Evolutionary conservation across 2,329 filamentous ascomycete genomes (phyloP).

Genomic region (Cladosporium austrohemisphaericum): DNA sequence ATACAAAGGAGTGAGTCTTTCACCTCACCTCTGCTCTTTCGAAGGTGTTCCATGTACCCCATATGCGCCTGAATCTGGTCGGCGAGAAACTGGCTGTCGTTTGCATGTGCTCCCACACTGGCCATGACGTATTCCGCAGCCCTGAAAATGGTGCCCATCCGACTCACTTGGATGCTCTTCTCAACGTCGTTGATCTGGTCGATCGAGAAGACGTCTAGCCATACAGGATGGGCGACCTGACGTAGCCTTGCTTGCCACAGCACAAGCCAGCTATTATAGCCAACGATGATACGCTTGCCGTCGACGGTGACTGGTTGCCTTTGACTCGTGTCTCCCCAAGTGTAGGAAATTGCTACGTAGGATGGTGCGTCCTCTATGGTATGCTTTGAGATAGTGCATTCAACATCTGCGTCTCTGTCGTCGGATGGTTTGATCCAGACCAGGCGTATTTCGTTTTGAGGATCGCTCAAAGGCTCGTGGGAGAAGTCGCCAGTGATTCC

Average conservation of each 20-base stretch:
- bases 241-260: background rate
- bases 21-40: background rate
- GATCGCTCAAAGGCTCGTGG: background rate
- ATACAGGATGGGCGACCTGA: background rate
- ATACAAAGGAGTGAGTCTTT: background rate
- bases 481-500: background rate
- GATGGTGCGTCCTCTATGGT: background rate
- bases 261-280: background rate
- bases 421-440: background rate
- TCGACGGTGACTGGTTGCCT: background rate
- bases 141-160: conserved; percentile 20
- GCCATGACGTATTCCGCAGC: conserved; percentile 4
- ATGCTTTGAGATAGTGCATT: background rate
- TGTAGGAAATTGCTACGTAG: background rate
- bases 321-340: background rate
- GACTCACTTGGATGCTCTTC: conserved; percentile 17
- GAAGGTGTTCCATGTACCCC: background rate
- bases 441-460: background rate
- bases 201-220: conserved; percentile 23
- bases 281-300: background rate
- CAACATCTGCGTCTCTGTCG: background rate
- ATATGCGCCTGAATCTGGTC: background rate
- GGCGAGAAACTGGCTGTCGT: background rate
- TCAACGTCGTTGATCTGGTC: conserved; percentile 18
- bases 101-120: conserved; percentile 1